Evolutionary conservation across 352 stramenopile species (phyloP), one percentile per base, ranked within the genome.

Genomic region (Lagenidium giganteum): DNA sequence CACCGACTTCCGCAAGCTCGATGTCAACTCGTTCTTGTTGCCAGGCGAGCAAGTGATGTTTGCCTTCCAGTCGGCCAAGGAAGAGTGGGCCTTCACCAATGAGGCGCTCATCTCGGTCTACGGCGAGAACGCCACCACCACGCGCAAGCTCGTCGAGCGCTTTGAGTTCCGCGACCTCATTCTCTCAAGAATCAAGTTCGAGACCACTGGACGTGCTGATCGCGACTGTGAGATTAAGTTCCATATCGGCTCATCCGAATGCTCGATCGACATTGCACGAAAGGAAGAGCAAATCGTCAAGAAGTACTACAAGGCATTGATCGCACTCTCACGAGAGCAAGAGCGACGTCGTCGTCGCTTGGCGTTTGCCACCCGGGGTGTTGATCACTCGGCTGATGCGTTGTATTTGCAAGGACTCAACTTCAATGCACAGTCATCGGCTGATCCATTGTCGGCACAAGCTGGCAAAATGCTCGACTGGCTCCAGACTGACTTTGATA

Each of bases 171-270:
- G 63, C 17, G 61, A 79, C 18, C 50, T 54, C 23, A n/a, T 25
- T 7, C 40, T 79, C 36, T 42, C 39, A 1, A 30, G 56, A 11
- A 66, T 83, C 9, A 22, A 52, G 21, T 80, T 83, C 33, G 70
- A 80, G 54, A 83, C 70, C 8, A 72, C 67, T 3, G 70, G 70
- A 1, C 64, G 65, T 18, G 42, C 78, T 16, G 70, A 83, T 31
- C 70, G 67, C 24, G 70, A 83, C 54, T 83, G 70, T 30, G 70
- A 80, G 53, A 77, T 83, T 54, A 80, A 83, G 51, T 80, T 83
- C 51, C 17, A 29, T 12, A 76, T 83, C 31, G 70, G 67, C 14
- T 44, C 59, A 2, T 21, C 44, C 11, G 22, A 61, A 12, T 39
- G 80, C 8, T 73, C 48, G 28, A 80, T 83, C 32, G 70, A 83